These are phyloP conservation scores for Phyllosticta paracitricarpa DNA, from an alignment of 2,329 filamentous ascomycete species.

Conservation along the genomic window DNA sequence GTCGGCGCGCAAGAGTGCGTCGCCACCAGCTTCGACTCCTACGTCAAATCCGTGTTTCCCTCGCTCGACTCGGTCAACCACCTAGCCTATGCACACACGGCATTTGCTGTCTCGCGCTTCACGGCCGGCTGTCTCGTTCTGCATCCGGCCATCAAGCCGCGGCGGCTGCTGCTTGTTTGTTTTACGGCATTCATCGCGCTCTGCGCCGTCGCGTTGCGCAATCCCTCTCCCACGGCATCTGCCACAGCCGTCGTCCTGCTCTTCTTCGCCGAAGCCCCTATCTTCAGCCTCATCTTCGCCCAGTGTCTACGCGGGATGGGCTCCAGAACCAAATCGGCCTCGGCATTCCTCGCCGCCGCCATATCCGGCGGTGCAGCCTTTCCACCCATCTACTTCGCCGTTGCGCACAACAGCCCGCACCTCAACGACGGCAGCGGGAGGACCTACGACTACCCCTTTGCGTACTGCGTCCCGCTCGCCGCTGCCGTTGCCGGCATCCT, in stretches of 20 bases:
- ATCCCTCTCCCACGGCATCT: constrained; percentile 32
- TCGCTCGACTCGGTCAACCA: constrained; percentile 30
- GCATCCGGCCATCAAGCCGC: constrained; percentile 43
- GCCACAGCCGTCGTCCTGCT: constrained; percentile 41
- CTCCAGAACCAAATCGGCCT: constrained; percentile 47
- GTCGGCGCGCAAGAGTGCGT: constrained; percentile 51
- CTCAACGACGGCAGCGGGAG: no score
- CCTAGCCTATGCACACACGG: constrained; percentile 45
- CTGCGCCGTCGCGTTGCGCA: constrained; percentile 40
- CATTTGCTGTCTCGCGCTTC: constrained; percentile 51
- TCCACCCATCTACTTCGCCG: constrained; percentile 44
- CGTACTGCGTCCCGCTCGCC: constrained; percentile 44
- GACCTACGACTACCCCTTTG: constrained; percentile 32
- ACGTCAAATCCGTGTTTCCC: constrained; percentile 32
- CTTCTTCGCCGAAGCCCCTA: constrained; percentile 51
- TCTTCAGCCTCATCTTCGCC: constrained; percentile 50
- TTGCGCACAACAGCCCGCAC: constrained; percentile 20
- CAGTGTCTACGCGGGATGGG: constrained; percentile 49
- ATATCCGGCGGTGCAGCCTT: constrained; percentile 46
- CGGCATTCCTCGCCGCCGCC: constrained; percentile 43
- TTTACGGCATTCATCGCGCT: constrained; percentile 47
- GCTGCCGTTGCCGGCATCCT: constrained; percentile 41
- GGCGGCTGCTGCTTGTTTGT: constrained; percentile 40
- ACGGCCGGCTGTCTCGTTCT: constrained; percentile 23
- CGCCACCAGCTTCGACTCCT: constrained; percentile 38